Evolutionary conservation across 495 filamentous ascomycete species (phyloP).

Genomic region (Penicillium subrubescens): DNA sequence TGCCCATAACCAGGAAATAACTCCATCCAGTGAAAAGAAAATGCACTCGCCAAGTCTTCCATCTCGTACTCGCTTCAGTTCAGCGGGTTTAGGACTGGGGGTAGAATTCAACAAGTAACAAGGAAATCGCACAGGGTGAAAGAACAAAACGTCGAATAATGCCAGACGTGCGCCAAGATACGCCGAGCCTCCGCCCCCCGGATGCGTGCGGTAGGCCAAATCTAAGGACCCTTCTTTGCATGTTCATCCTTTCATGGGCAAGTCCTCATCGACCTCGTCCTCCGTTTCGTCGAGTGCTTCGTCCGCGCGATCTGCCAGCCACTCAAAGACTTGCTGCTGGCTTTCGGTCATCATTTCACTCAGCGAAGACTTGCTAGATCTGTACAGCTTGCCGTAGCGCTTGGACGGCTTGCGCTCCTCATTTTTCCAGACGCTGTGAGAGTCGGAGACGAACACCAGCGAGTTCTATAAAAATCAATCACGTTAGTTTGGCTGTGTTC

Average conservation of each 20-base stretch:
- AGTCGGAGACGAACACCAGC: conserved; percentile 68
- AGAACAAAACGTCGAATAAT: background rate
- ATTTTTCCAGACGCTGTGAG: conserved; percentile 72
- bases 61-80: background rate
- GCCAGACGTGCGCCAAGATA: background rate
- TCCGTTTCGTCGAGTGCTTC: conserved; percentile 35
- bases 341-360: conserved; percentile 67
- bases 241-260: background rate
- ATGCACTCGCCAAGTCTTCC: background rate
- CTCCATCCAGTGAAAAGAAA: background rate
- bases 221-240: conserved; percentile 10
- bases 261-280: conserved; percentile 15
- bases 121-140: background rate
- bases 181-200: conserved; percentile 5
- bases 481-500: background rate
- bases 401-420: conserved; percentile 63
- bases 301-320: conserved; percentile 51
- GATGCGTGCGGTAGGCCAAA: background rate
- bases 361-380: conserved; percentile 54
- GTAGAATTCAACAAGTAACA: background rate
- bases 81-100: background rate
- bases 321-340: conserved; percentile 56
- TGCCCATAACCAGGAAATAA: background rate
- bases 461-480: conserved; percentile 51
- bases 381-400: conserved; percentile 65